These are phyloP conservation scores for Musa beccarii DNA, from an alignment of 176 grass and related monocot genomes.

Conservation along the genomic window DNA sequence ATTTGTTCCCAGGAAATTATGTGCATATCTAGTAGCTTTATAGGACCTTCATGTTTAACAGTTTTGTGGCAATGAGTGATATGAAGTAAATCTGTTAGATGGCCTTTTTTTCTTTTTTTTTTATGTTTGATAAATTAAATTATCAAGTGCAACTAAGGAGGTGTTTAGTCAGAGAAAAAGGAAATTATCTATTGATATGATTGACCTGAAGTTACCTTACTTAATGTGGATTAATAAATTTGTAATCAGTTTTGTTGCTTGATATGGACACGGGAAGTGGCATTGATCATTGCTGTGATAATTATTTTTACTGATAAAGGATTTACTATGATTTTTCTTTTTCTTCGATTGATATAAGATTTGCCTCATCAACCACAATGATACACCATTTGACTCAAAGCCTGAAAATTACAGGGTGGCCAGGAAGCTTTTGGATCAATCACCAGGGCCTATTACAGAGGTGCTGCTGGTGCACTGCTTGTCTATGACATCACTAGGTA, in stretches of 20 bases:
- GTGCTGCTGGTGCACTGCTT: not conserved
- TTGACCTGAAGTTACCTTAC: not conserved
- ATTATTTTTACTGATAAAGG: not conserved
- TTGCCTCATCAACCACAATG: not conserved
- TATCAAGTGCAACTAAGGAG: not conserved
- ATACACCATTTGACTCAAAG: not conserved
- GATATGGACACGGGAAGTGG: no score
- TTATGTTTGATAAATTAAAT: no score
- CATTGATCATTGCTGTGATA: not conserved
- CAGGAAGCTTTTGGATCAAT: not conserved
- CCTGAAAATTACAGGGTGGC: not conserved
- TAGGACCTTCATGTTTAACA: no score
- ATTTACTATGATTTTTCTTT: not conserved
- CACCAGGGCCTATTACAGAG: not conserved
- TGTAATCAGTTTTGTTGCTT: no score
- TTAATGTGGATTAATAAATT: no score
- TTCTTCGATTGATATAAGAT: not conserved
- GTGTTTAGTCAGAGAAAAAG: not conserved
- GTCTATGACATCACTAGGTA: slow-evolving; percentile 1
- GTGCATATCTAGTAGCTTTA: no score
- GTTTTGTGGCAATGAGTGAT: no score
- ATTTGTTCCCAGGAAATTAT: no score
- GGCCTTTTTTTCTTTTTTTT: not conserved
- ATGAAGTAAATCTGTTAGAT: no score
- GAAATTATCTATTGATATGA: not conserved